Evolutionary conservation across 257 asterid genomes (phyloP).

Genomic region (Vinca minor): DNA sequence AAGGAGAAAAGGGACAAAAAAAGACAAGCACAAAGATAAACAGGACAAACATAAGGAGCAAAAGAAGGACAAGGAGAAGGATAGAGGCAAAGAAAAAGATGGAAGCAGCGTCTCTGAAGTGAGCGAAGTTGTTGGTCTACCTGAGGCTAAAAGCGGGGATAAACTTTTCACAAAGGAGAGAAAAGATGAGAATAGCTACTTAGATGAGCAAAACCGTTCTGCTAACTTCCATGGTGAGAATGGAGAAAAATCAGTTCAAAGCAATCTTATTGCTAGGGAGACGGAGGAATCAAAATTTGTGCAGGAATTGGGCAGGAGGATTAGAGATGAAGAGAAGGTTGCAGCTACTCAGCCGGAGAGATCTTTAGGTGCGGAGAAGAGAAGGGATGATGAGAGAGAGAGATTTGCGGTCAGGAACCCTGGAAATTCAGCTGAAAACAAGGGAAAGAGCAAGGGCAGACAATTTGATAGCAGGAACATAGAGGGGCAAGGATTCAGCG

Average conservation of each 20-base stretch:
- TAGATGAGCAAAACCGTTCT: constrained; percentile 26
- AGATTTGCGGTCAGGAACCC: constrained; percentile 24
- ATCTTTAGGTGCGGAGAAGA: constrained; percentile 23
- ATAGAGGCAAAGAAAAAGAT: constrained; percentile 38
- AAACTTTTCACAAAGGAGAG: constrained; percentile 30
- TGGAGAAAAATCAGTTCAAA: constrained; percentile 32
- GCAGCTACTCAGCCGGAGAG: constrained; percentile 35
- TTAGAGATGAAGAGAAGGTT: constrained; percentile 35
- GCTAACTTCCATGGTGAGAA: constrained; percentile 34
- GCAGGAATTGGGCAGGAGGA: constrained; percentile 56
- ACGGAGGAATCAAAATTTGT: constrained; percentile 44
- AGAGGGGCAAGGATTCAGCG: constrained; percentile 25
- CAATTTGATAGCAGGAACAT: constrained; percentile 31
- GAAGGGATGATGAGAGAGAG: constrained; percentile 24
- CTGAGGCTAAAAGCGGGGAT: constrained; percentile 29
- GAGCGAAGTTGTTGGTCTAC: constrained; percentile 36
- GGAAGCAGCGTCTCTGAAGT: constrained; percentile 56
- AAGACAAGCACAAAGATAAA: constrained; percentile 52
- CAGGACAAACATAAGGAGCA: constrained; percentile 48
- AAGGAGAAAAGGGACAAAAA: constrained; percentile 59
- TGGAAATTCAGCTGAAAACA: constrained; percentile 32
- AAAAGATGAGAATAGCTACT: constrained; percentile 19
- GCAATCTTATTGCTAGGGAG: constrained; percentile 23
- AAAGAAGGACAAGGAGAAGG: constrained; percentile 45
- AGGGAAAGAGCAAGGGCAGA: constrained; percentile 27